Conservation (phyloP, 2,329 filamentous ascomycete species). For the Sclerotinia sclerotiorum region DNA sequence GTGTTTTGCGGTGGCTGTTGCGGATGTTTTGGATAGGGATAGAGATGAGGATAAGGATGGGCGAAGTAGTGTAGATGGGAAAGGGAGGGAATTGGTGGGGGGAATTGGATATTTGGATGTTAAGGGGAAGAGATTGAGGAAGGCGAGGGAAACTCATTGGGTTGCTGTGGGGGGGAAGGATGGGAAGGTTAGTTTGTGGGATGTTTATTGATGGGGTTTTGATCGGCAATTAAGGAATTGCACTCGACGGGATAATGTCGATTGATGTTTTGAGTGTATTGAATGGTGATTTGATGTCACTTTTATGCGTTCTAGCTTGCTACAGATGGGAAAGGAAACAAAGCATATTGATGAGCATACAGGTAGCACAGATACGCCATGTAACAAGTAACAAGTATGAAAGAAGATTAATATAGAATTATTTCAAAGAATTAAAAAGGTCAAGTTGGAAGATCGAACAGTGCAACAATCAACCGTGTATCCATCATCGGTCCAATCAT, state of each 20-base stretch:
- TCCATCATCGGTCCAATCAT: neutral
- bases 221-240: no score
- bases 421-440: neutral
- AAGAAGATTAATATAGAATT: neutral
- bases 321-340: neutral
- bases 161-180: constrained; percentile 79
- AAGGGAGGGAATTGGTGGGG: constrained; percentile 26
- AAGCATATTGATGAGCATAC: neutral
- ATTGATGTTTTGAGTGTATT: no score
- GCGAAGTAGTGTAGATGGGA: constrained; percentile 20
- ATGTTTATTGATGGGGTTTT: constrained; percentile 70
- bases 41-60: neutral
- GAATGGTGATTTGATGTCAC: no score
- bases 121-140: constrained; percentile 61
- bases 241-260: no score
- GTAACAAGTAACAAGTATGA: neutral
- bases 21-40: constrained; percentile 36
- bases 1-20: constrained; percentile 80
- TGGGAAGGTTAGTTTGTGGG: constrained; percentile 93
- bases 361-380: no score
- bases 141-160: constrained; percentile 77
- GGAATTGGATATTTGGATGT: constrained; percentile 48
- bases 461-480: neutral
- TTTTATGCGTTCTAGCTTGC: no score
- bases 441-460: neutral